Conservation (phyloP, 2,329 filamentous ascomycete species). For the Amauroascus verrucosus region DNA sequence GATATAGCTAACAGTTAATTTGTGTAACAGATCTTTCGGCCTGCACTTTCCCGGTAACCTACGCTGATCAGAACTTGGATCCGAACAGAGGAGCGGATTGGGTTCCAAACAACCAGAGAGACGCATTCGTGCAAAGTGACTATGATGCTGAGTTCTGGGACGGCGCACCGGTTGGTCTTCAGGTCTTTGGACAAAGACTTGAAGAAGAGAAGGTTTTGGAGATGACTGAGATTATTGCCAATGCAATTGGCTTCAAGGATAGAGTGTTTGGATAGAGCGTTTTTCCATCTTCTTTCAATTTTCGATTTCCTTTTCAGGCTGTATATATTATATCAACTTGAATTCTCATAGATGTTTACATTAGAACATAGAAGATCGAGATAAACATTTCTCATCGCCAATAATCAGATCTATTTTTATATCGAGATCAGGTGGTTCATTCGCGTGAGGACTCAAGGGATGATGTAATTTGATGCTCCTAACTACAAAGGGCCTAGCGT, state of each 20-base stretch:
- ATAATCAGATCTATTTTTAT: too few relatives aligned
- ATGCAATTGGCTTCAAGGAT: conserved; percentile 3
- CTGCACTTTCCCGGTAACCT: conserved; percentile 40
- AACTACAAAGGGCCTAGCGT: not conserved
- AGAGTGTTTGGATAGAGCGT: not conserved
- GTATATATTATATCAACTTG: too few relatives aligned
- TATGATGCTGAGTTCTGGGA: conserved; percentile 42
- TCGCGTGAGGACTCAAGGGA: not conserved
- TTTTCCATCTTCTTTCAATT: too few relatives aligned
- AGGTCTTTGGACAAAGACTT: conserved; percentile 40
- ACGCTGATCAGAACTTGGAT: conserved; percentile 31
- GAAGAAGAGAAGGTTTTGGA: conserved; percentile 41
- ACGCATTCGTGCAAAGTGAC: conserved; percentile 21
- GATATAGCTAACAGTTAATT: not conserved
- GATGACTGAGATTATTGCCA: conserved; percentile 20
- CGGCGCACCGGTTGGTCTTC: conserved; percentile 40
- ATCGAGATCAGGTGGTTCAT: not conserved
- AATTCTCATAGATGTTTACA: too few relatives aligned
- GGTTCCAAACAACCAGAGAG: conserved; percentile 25
- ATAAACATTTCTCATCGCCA: too few relatives aligned
- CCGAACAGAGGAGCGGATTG: conserved; percentile 12
- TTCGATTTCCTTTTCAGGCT: not conserved
- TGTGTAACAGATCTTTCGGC: conserved; percentile 3
- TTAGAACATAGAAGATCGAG: too few relatives aligned
- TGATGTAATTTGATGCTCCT: not conserved